phyloP scores from a whole-genome alignment of 1,284 basidiomycete genomes.

The Rhizoctonia solani region DNA sequence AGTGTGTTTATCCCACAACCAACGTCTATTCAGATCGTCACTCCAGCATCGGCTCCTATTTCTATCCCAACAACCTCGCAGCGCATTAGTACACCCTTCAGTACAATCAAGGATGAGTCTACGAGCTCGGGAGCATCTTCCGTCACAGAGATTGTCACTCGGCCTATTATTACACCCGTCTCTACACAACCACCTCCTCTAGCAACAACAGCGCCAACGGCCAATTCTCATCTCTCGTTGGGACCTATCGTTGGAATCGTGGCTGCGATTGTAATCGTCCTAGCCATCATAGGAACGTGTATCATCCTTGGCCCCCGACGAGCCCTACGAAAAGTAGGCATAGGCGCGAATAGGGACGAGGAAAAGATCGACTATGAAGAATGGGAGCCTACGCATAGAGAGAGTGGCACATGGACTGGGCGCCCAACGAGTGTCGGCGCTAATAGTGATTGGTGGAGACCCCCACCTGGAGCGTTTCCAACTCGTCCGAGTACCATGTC shows the following conservation, averaged over 20 bases:
- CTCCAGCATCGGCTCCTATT: neutral
- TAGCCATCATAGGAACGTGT: neutral
- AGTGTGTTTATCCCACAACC: neutral
- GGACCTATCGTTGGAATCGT: slow-evolving; percentile 3
- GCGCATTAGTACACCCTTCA: neutral
- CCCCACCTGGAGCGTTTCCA: neutral
- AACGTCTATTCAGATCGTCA: neutral
- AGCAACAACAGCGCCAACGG: neutral
- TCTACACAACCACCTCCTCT: neutral
- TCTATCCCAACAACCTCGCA: neutral
- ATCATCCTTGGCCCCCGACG: slow-evolving; percentile 4
- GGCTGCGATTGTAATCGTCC: neutral
- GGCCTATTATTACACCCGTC: slow-evolving; percentile 6
- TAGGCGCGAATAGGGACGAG: neutral
- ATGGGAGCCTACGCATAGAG: neutral
- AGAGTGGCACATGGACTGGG: neutral
- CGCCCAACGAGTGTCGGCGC: neutral
- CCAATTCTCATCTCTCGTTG: neutral
- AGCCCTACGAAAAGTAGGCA: neutral
- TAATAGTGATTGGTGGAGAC: slow-evolving; percentile 20
- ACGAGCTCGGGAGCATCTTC: neutral
- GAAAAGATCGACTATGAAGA: neutral
- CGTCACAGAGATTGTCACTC: neutral
- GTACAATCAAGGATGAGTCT: neutral
- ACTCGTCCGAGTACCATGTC: neutral